phyloP scores from a whole-genome alignment of 106 monocot species.

The Triglochin maritima region DNA sequence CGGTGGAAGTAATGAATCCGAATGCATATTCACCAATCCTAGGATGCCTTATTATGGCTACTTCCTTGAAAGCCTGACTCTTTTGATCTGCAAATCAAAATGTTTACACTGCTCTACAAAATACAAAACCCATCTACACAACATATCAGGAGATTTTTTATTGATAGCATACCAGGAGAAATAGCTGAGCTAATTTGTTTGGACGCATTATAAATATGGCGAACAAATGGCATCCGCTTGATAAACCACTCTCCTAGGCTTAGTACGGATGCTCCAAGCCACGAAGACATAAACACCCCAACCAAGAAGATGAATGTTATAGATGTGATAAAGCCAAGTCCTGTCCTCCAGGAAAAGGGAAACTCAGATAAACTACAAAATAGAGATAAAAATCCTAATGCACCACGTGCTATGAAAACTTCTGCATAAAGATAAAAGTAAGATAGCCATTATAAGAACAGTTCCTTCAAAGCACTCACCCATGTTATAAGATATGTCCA shows the following conservation, averaged over 20 bases:
- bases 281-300: constrained; percentile 32
- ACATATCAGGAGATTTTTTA: not conserved
- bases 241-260: constrained; percentile 30
- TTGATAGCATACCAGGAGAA: constrained; percentile 18
- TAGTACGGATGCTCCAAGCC: constrained; percentile 26
- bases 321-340: constrained; percentile 24
- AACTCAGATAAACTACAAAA: not conserved
- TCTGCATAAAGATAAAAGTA: no score
- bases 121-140: not conserved
- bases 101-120: not conserved
- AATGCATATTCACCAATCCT: constrained; percentile 30
- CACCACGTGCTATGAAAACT: not conserved
- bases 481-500: not conserved
- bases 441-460: no score
- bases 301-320: constrained; percentile 32
- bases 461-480: no score
- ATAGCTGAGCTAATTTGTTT: constrained; percentile 34
- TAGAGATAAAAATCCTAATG: not conserved
- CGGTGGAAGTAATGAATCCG: constrained; percentile 30
- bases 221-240: constrained; percentile 28
- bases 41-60: constrained; percentile 27
- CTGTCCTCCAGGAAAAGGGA: constrained; percentile 4
- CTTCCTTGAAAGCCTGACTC: constrained; percentile 32
- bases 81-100: constrained; percentile 20
- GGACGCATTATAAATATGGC: constrained; percentile 33